These are phyloP conservation scores for Sphaerulina vaccinii DNA, from an alignment of 2,329 filamentous ascomycete species.

Conservation along the genomic window DNA sequence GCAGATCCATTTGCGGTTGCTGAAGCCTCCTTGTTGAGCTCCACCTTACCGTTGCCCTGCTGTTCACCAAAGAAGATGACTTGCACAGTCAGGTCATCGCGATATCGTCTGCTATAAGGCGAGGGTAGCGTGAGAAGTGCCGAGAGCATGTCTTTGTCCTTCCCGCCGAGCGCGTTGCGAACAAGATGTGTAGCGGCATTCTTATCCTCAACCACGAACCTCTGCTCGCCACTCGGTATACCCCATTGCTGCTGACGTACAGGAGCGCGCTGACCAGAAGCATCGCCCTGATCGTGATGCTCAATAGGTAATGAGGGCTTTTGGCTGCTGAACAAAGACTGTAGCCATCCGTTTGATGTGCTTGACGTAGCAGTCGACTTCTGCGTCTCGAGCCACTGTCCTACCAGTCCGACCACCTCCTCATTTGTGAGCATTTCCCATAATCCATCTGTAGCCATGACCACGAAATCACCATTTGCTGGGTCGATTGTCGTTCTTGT, in stretches of 20 bases:
- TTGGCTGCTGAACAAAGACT: conserved; percentile 63
- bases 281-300: conserved; percentile 49
- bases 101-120: conserved; percentile 86
- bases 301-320: conserved; percentile 70
- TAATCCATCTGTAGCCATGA: conserved; percentile 92
- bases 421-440: conserved; percentile 99
- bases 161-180: conserved; percentile 89
- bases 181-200: conserved; percentile 96
- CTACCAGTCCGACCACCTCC: conserved; percentile 93
- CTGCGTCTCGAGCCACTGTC: conserved; percentile 91
- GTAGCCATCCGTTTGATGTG: conserved; percentile 60
- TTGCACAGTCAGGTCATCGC: conserved; percentile 94
- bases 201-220: conserved; percentile 93
- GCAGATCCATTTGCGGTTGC: conserved; percentile 46
- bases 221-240: conserved; percentile 68
- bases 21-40: conserved; percentile 83
- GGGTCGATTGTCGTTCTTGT: conserved; percentile 91
- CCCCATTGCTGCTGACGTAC: conserved; percentile 92
- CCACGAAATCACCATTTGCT: conserved; percentile 87
- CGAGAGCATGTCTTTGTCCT: conserved; percentile 89
- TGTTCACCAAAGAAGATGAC: conserved; percentile 97
- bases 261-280: conserved; percentile 75
- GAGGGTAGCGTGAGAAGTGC: conserved; percentile 87
- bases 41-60: conserved; percentile 71
- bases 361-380: conserved; percentile 36